phyloP scores from a whole-genome alignment of 495 filamentous ascomycete genomes.

The Hypoxylon cercidicola region DNA sequence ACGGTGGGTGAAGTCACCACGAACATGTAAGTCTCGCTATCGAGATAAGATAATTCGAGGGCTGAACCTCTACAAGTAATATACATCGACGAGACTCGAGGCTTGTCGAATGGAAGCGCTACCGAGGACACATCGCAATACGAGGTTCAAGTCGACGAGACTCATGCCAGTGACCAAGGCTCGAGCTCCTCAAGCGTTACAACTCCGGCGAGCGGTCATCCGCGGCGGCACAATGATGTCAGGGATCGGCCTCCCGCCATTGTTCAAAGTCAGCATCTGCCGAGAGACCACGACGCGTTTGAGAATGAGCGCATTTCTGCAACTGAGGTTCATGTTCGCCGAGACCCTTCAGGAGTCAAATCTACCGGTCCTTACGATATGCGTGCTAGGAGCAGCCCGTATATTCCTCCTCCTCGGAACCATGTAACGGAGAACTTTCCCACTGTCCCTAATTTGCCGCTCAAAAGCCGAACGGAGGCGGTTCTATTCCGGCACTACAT shows the following conservation, averaged over 20 bases:
- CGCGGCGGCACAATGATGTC: neutral
- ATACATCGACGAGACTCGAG: constrained; percentile 43
- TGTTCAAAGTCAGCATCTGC: neutral
- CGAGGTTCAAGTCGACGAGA: constrained; percentile 26
- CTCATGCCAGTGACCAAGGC: constrained; percentile 9
- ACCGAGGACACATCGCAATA: constrained; percentile 28
- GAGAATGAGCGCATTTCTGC: neutral
- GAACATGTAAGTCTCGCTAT: constrained; percentile 28
- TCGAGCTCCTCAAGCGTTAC: constrained; percentile 22
- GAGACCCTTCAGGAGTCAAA: constrained; percentile 1
- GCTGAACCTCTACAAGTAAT: constrained; percentile 33
- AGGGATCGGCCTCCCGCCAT: neutral
- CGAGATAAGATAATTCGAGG: neutral
- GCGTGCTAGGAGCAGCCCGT: constrained; percentile 5
- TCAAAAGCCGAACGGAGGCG: constrained; percentile 52
- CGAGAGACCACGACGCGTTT: neutral
- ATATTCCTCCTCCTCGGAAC: constrained; percentile 11
- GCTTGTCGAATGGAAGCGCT: constrained; percentile 27
- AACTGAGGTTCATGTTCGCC: constrained; percentile 2
- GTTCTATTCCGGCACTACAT: constrained; percentile 60
- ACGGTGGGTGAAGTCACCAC: constrained; percentile 41
- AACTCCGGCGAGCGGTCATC: constrained; percentile 3
- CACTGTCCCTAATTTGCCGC: constrained; percentile 44
- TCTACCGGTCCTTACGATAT: constrained; percentile 6
- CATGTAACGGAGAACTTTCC: constrained; percentile 8